phyloP scores from a whole-genome alignment of 345 rosid genomes.

The Moricandia moricandioides region DNA sequence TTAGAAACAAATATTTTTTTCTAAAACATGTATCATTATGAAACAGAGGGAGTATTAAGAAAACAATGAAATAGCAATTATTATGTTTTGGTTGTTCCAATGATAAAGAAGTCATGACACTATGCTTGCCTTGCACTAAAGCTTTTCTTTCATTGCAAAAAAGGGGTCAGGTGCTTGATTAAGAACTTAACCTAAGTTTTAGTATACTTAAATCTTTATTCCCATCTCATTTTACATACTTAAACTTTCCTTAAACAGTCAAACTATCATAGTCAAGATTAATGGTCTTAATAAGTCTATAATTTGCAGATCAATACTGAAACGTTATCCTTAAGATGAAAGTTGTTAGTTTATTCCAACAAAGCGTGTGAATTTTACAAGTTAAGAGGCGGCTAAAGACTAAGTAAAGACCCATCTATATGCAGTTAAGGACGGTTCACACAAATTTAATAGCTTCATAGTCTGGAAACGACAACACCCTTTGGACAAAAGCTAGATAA shows the following conservation, averaged over 20 bases:
- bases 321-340: neutral
- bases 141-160: constrained; percentile 25
- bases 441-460: neutral
- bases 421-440: constrained; percentile 8
- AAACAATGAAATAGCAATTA: constrained; percentile 11
- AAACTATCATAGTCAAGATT: neutral
- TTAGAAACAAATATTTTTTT: too few relatives aligned
- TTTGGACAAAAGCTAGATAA: constrained; percentile 24
- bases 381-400: constrained; percentile 20
- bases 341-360: neutral
- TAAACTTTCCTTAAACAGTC: constrained; percentile 1
- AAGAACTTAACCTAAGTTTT: constrained; percentile 28
- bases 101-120: constrained; percentile 2
- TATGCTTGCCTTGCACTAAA: constrained; percentile 39
- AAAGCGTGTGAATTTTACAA: neutral
- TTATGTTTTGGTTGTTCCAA: constrained; percentile 33
- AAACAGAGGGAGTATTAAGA: too few relatives aligned
- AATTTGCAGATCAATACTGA: neutral
- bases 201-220: constrained; percentile 4
- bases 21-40: too few relatives aligned
- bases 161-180: constrained; percentile 31
- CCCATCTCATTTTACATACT: constrained; percentile 12
- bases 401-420: neutral
- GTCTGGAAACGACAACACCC: constrained; percentile 33
- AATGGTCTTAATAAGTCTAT: neutral